Percentiles rank a stretch among this genome's conserved stretches.
Conservation (phyloP, 164 flowering plant genomes). For the Vitis riparia region DNA sequence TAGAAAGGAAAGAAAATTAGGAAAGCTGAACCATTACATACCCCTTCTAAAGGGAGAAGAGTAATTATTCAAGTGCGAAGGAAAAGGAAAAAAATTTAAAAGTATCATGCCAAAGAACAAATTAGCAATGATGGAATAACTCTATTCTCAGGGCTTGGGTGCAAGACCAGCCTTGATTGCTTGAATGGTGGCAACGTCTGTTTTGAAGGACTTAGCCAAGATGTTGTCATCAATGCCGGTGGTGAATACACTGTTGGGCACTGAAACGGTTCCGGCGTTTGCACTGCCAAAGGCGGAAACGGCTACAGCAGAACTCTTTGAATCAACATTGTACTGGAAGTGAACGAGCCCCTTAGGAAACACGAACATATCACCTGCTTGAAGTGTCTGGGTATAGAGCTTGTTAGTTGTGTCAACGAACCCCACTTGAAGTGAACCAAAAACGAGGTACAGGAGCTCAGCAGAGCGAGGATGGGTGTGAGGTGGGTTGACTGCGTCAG, state of each 20-base stretch:
- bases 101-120: no score
- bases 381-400: conserved; percentile 19
- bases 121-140: no score
- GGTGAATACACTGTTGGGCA: background rate
- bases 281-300: background rate
- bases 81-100: no score
- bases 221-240: background rate
- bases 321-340: conserved; percentile 12
- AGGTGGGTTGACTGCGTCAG: conserved; percentile 20
- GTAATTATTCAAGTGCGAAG: no score
- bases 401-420: conserved; percentile 22
- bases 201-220: background rate
- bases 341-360: conserved; percentile 31
- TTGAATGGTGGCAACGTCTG: background rate
- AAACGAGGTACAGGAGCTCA: conserved; percentile 21
- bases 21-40: no score
- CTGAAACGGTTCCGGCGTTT: background rate
- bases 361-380: conserved; percentile 23
- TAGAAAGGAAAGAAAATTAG: no score
- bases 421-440: conserved; percentile 23
- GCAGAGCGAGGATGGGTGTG: conserved; percentile 33
- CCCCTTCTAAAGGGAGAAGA: no score
- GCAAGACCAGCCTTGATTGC: no score
- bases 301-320: background rate
- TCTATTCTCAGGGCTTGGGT: no score